Evolutionary conservation across 2,329 filamentous ascomycete genomes (phyloP), one percentile per base, ranked within the genome.

Genomic region (Allantophomopsis cytisporea): DNA sequence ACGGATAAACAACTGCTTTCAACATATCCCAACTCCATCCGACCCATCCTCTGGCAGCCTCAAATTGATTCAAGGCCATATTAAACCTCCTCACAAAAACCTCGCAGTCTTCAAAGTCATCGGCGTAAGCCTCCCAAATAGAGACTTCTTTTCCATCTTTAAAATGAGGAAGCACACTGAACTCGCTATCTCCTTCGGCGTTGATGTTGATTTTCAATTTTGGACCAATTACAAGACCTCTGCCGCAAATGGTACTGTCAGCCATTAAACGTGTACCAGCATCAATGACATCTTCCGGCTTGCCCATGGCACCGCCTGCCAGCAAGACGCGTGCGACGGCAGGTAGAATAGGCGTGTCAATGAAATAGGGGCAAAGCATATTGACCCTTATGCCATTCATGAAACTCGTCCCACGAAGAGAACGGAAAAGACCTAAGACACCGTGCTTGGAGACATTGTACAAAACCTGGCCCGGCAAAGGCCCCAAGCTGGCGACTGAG

Each of bases 381-480:
- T 83, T 83, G 43, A 80, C 61, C 35, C 80, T 66, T 33, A 83
- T 59, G 17, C 71, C 71, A 33, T 65, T 57, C 7, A 56, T 46
- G 39, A 65, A 63, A 2, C 66, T 60, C 0, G 66, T 68, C 4
- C 61, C 54, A 13, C 77, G 65, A 35, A 83, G 58, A 5, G 65
- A 63, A 34, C 78, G 66, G 55, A 78, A 82, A 28, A 82, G 59
- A 0, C 78, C 80, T 10, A 79, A 62, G 0, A 83, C 68, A 15
- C 66, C 78, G 56, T 83, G 79, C 54, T 83, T 83, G 35, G 73
- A 67, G 23, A 70, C 63, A 17, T 65, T 64, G 54, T 83, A 83
- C 41, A 75, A 66, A 5, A 60, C 49, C 44, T 64, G 57, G 32
- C 60, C 58, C 2, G 66, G 56, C 21, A 71, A 51, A 3, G 65